Base-by-base conservation (phyloP, 2,329 filamentous ascomycete genomes). In the Colletotrichum brevisporum region DNA sequence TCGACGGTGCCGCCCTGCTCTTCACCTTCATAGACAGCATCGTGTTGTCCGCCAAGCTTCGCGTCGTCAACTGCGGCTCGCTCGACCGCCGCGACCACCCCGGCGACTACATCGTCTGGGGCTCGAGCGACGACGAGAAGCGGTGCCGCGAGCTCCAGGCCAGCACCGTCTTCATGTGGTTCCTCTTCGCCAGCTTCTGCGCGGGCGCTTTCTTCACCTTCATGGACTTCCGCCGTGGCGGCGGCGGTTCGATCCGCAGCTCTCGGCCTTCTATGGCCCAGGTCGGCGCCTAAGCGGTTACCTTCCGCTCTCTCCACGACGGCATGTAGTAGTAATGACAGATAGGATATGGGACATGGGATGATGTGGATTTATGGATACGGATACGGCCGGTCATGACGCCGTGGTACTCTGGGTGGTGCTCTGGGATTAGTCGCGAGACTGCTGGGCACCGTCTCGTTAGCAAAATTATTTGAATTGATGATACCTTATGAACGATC, bases 121-220 rank as follows among this genome's bases (percentile, higher is more conserved):
- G 90, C 66, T 90, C 89, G 53, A 69, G 72, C 70, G 77, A 91
- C 79, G 83, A 86, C 69, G 79, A 84, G 77, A 89, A 91, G 83
- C 88, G 91, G 72, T 95, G 93, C 82, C 90, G 88, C 71, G 89
- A 94, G 81, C 88, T 93, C 16, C 92, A 95, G 82, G 92, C 92
- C 45, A 87, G 88, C 71, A 89, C 88, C 41, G 91, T 89, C 45
- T 95, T 95, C 82, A 86, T 94, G 81, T 95, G 91, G 91, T 94
- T 95, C 82, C 86, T 93, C 56, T 93, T 91, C 78, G 85, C 83
- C 47, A 84, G 86, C 27, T 92, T 91, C 75, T 81, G 83, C 31
- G 89, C 83, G 4, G 85, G 86, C 48, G 77, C 90, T 52, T 82
- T 88, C 76, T 85, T 92, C 71, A 81, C 86, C 63, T 78, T 89